Evolutionary conservation across 208 protist genomes (phyloP).

Genomic region (Dictyostelium gargantuum): DNA sequence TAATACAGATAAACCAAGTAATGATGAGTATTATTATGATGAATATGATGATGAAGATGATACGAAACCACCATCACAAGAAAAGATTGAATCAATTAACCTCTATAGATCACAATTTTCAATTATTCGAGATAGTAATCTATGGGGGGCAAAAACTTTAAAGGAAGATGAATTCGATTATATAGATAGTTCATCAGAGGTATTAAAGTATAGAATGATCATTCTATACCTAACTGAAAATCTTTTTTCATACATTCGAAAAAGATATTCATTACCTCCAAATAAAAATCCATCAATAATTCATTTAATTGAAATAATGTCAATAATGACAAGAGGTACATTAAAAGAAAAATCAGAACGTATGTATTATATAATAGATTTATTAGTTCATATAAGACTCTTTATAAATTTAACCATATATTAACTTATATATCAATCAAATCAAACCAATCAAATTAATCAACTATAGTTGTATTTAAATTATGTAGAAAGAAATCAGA

Average conservation of each 20-base stretch:
- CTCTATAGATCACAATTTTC: slow-evolving; percentile 1
- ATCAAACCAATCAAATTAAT: no score
- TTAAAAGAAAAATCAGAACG: slow-evolving; percentile 36
- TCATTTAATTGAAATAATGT: slow-evolving; percentile 38
- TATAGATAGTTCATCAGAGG: neutral
- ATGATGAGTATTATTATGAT: neutral
- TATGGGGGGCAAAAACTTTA: slow-evolving; percentile 5
- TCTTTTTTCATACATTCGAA: slow-evolving; percentile 28
- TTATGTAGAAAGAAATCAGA: slow-evolving; percentile 53
- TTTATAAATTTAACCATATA: no score
- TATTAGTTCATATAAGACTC: no score
- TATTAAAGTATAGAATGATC: neutral
- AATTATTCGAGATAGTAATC: neutral
- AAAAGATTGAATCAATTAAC: neutral
- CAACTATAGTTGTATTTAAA: slow-evolving; percentile 53
- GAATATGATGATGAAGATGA: neutral
- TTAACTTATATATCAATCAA: no score
- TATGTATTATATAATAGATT: no score
- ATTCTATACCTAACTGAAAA: neutral
- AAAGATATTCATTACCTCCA: neutral
- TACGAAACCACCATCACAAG: neutral
- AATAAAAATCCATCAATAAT: neutral
- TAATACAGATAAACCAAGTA: neutral
- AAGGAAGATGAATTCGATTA: neutral
- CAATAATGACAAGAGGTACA: slow-evolving; percentile 45